Conservation (phyloP, 2,329 filamentous ascomycete genomes). For the Sphaerulina musiva region DNA sequence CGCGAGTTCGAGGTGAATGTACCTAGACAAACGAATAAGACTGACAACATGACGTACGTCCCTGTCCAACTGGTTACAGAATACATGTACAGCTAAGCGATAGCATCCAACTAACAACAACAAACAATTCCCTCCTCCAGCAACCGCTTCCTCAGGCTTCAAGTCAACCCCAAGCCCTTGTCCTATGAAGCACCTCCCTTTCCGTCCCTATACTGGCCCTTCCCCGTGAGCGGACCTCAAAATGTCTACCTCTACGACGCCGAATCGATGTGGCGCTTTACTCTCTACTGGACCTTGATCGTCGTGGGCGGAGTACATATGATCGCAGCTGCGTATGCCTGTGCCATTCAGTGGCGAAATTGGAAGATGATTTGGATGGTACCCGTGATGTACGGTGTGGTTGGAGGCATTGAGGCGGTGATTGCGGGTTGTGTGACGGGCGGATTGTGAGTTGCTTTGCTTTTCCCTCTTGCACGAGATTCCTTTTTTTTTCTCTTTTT, state of each 20-base stretch:
- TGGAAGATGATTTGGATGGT: slow-evolving; percentile 61
- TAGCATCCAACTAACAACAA: too few relatives aligned
- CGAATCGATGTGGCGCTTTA: slow-evolving; percentile 78
- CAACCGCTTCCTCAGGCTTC: slow-evolving; percentile 41
- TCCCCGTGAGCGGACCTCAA: slow-evolving; percentile 51
- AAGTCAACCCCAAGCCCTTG: slow-evolving; percentile 43
- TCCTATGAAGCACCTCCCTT: slow-evolving; percentile 66
- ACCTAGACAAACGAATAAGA: too few relatives aligned
- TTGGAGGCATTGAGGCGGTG: slow-evolving; percentile 69
- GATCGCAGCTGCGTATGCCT: slow-evolving; percentile 62
- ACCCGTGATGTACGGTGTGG: slow-evolving; percentile 61
- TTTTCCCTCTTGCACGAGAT: too few relatives aligned
- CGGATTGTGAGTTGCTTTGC: slow-evolving; percentile 55
- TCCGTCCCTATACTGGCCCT: slow-evolving; percentile 74
- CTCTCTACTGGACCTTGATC: slow-evolving; percentile 76
- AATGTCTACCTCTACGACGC: slow-evolving; percentile 64
- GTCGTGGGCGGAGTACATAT: slow-evolving; percentile 71
- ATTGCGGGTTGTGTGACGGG: slow-evolving; percentile 77
- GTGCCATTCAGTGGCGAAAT: slow-evolving; percentile 59
- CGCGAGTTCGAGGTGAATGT: too few relatives aligned
- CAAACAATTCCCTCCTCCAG: slow-evolving; percentile 2
- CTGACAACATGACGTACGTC: too few relatives aligned
- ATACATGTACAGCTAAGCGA: too few relatives aligned
- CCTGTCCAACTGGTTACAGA: too few relatives aligned
- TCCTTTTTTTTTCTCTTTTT: too few relatives aligned